Evolutionary conservation across 768 basidiomycete genomes (phyloP), one percentile per base, ranked within the genome.

Genomic region (Paxillus rubicundulus): DNA sequence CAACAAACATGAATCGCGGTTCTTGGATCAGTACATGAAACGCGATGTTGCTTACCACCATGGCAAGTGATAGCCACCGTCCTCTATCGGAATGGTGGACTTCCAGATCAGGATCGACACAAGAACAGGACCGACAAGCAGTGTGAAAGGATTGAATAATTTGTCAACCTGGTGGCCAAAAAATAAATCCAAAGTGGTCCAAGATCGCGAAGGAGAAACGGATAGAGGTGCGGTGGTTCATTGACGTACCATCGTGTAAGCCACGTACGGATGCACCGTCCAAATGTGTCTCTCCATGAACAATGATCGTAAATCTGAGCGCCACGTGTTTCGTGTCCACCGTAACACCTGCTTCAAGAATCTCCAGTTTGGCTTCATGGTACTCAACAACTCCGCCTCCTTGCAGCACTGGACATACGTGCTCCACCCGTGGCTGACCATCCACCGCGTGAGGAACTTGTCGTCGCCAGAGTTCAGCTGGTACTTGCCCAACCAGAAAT

Each of bases 361-460:
- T 47, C 90, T 79, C 93, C 92, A 96, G 72, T 96, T 91, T 24
- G 92, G 92, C 71, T 96, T 96, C 93, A 95, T 98, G 47, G 92
- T 95, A 66, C 85, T 88, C 54, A 93, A 73, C 13, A 95, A 74
- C 71, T 95, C 92, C 13, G 85, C 87, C 71, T 91, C 88, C 66
- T 81, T 82, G 75, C 88, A 92, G 66, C 81, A 82, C 66, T 92
- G 91, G 30, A 95, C 89, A 67, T 92, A 94, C n/a, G 92, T 95
- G 68, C 79, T 87, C 93, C 94, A 96, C 14, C 92, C 92, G 62
- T 95, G 92, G 64, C 84, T 86, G 54, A 96, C 93, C 90, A 95
- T 93, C 93, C 94, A 96, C 41, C 93, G 77, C 16, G 94, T 98
- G 65, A 96, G 74, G 73, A 92, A 96, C 71, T 96, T 93, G 77